These are phyloP conservation scores for Barnettozyma pratensis DNA, from an alignment of 805 yeast genomes.

Conservation along the genomic window DNA sequence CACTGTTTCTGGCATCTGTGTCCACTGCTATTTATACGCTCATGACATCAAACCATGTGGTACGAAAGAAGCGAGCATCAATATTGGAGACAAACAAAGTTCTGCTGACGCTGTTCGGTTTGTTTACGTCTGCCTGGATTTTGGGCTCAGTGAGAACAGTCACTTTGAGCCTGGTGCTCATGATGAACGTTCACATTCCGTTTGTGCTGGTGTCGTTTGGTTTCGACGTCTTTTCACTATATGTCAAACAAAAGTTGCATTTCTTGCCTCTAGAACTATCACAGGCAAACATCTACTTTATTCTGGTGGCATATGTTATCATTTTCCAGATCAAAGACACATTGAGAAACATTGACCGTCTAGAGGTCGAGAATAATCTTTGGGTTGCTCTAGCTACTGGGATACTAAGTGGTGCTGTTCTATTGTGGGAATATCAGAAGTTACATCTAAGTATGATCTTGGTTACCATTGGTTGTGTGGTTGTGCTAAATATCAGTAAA, in stretches of 20 bases:
- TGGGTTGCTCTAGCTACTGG: background rate
- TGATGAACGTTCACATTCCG: constrained; percentile 13
- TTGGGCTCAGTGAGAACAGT: constrained; percentile 24
- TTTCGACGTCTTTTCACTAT: constrained; percentile 12
- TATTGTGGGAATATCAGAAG: constrained; percentile 3
- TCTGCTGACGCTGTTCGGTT: constrained; percentile 6
- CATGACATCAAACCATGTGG: background rate
- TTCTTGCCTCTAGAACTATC: constrained; percentile 2
- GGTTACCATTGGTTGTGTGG: constrained; percentile 22
- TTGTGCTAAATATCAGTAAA: constrained; percentile 16
- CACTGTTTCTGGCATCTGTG: constrained; percentile 13
- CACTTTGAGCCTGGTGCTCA: constrained; percentile 15
- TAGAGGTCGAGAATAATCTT: background rate
- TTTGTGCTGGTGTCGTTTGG: constrained; percentile 7
- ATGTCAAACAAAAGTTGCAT: constrained; percentile 1
- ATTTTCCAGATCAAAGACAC: constrained; percentile 6
- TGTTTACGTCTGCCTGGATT: constrained; percentile 11
- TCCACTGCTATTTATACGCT: constrained; percentile 11
- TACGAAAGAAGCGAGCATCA: background rate
- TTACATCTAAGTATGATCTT: constrained; percentile 22
- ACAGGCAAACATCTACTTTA: constrained; percentile 4
- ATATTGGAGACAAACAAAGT: constrained; percentile 3
- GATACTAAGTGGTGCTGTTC: background rate
- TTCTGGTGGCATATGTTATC: constrained; percentile 4
- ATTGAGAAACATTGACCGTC: constrained; percentile 14